These are phyloP conservation scores for Wallacemonas sp. DNA, from an alignment of 208 protist species.

Conservation along the genomic window DNA sequence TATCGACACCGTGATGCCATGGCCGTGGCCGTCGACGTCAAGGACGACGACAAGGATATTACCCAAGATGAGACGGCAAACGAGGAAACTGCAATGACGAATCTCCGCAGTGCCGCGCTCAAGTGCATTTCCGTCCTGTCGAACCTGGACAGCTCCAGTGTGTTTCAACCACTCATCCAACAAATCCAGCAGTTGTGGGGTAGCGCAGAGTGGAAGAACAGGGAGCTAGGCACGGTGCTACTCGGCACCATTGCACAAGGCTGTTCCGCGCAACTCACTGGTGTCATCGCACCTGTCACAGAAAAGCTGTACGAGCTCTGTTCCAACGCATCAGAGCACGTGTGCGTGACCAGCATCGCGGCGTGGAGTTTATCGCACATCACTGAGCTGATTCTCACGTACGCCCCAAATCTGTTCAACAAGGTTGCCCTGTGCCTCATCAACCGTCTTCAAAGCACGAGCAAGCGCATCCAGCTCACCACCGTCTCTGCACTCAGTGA, in stretches of 20 bases:
- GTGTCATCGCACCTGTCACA: slow-evolving; percentile 34
- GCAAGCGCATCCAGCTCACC: slow-evolving; percentile 78
- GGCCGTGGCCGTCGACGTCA: slow-evolving; percentile 50
- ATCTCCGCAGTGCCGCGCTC: slow-evolving; percentile 68
- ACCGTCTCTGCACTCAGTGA: slow-evolving; percentile 65
- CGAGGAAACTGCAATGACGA: slow-evolving; percentile 71
- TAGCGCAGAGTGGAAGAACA: slow-evolving; percentile 47
- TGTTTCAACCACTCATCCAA: slow-evolving; percentile 47
- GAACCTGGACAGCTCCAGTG: slow-evolving; percentile 41
- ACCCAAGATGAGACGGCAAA: slow-evolving; percentile 64
- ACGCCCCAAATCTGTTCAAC: slow-evolving; percentile 17
- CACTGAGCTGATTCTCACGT: slow-evolving; percentile 43
- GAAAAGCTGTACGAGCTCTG: slow-evolving; percentile 52
- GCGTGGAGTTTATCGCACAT: slow-evolving; percentile 79
- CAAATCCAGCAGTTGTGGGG: slow-evolving; percentile 60
- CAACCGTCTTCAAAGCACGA: slow-evolving; percentile 62
- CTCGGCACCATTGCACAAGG: slow-evolving; percentile 73
- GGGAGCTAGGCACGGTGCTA: slow-evolving; percentile 78
- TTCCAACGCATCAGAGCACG: slow-evolving; percentile 49
- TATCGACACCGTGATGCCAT: slow-evolving; percentile 66
- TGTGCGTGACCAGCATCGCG: slow-evolving; percentile 87
- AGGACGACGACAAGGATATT: slow-evolving; percentile 59
- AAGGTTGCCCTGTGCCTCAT: slow-evolving; percentile 44
- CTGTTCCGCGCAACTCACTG: slow-evolving; percentile 54
- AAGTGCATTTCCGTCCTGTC: slow-evolving; percentile 76